These are phyloP conservation scores for Dalechampia spathulata DNA, from an alignment of 441 rosid species.

Conservation along the genomic window DNA sequence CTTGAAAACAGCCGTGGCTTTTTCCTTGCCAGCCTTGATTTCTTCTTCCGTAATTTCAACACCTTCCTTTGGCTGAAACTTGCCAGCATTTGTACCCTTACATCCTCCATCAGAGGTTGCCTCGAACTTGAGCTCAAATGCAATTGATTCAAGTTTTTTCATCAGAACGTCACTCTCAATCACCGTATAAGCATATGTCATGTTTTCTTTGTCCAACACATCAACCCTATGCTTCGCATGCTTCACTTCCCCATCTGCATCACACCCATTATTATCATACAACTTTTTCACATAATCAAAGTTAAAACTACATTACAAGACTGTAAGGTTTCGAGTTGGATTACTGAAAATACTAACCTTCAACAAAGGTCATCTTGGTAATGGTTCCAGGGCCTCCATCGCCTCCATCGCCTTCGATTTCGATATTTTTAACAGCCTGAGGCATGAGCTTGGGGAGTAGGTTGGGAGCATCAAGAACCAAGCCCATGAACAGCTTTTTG, in stretches of 20 bases:
- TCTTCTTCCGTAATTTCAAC: conserved; percentile 19
- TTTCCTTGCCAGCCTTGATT: conserved; percentile 23
- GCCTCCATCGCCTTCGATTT: conserved; percentile 20
- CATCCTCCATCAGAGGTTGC: conserved; percentile 12
- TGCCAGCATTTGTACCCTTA: conserved; percentile 2
- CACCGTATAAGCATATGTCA: neutral
- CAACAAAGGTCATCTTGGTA: conserved; percentile 20
- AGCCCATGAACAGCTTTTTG: conserved; percentile 28
- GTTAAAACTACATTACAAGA: neutral
- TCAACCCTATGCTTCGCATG: conserved; percentile 17
- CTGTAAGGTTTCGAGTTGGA: neutral
- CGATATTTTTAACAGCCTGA: conserved; percentile 19
- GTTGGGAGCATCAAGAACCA: conserved; percentile 18
- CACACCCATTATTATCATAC: too few species aligned
- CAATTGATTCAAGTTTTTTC: conserved; percentile 11
- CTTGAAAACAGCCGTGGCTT: conserved; percentile 21
- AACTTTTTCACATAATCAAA: too few species aligned
- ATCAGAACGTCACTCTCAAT: conserved; percentile 7
- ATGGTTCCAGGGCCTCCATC: conserved; percentile 25
- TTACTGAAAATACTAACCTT: conserved; percentile 12
- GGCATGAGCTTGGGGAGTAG: conserved; percentile 26
- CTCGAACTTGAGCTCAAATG: conserved; percentile 13
- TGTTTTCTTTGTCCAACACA: conserved; percentile 18
- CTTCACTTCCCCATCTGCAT: neutral
- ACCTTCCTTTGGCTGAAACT: conserved; percentile 16